Base-by-base conservation (phyloP, 2,329 filamentous ascomycete genomes). In the Ascochyta clinopodiicola region DNA sequence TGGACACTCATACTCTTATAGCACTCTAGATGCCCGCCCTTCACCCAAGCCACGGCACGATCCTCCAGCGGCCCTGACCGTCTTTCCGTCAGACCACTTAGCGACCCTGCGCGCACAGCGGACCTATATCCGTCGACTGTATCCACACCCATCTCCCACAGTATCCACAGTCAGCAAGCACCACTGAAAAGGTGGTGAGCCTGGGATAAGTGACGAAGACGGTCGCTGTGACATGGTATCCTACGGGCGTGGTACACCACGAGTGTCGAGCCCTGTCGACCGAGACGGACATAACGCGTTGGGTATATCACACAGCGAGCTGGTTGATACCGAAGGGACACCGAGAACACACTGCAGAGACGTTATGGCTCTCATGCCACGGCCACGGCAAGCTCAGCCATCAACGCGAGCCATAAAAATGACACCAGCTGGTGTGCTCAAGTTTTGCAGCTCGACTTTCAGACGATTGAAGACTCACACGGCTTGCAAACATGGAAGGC, bases 1-100 rank as follows among this genome's bases (percentile, higher is more conserved):
- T 55, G 39, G 54, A 38, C 39, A 39, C 6, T 21, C 31, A 29
- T 6, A 38, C 29, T 32, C 39, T 36, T 45, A 31, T 25, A 49
- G 34, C 36, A 7, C 24, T n/a, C n/a, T 34, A 55, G 44, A 44
- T 36, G 13, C 45, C 36, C 39, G 35, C 24, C 45, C 45, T 56
- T 46, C 40, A 50, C 36, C 46, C 19, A 10, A 12, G 52, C 52
- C 52, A 45, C 42, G 46, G 52, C 46, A 56, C 45, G 46, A 36
- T 24, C 52, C 46, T 34, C 31, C n/a, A 9, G 10, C 52, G n/a
- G 52, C 36, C 46, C 42, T 50, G 35, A 24, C 45, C 51, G 45
- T 29, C 21, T 39, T 36, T 54, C 45, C 40, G 36, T 27, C 35
- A 22, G 36, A 22, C 51, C 27, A 29, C 13, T 32, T 37, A 44